Percentiles rank a stretch among this genome's conserved stretches.
phyloP scores from a whole-genome alignment of 306 rosid genomes.

The Morella rubra region DNA sequence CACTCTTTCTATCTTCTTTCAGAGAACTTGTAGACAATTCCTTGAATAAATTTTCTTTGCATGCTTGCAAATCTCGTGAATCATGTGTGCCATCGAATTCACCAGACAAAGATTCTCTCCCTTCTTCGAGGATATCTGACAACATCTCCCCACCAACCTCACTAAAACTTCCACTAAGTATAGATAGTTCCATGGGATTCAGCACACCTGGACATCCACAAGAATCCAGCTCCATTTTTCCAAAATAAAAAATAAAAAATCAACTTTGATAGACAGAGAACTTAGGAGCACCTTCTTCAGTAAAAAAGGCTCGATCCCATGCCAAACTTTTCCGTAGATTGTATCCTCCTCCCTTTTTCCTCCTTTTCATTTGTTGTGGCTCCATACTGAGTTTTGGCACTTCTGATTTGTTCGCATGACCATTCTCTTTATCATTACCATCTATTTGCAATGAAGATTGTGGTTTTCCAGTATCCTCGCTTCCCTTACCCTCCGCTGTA shows the following conservation, averaged over 20 bases:
- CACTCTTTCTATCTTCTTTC: constrained; percentile 16
- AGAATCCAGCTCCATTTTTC: background rate
- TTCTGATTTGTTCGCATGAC: constrained; percentile 43
- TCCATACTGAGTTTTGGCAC: constrained; percentile 51
- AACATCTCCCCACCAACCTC: constrained; percentile 36
- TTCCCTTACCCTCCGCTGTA: constrained; percentile 31
- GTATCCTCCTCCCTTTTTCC: constrained; percentile 69
- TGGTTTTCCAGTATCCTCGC: constrained; percentile 22
- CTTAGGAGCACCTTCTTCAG: constrained; percentile 62
- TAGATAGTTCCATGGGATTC: constrained; percentile 73
- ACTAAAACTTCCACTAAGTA: constrained; percentile 57
- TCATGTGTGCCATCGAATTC: constrained; percentile 11
- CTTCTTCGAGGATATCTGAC: constrained; percentile 61
- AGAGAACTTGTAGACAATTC: constrained; percentile 35
- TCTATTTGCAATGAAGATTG: constrained; percentile 24
- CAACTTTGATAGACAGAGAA: background rate
- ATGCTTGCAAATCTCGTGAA: constrained; percentile 33
- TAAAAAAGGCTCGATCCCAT: constrained; percentile 90
- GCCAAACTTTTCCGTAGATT: constrained; percentile 93
- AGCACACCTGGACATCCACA: constrained; percentile 57
- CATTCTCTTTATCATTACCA: constrained; percentile 41
- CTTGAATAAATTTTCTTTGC: constrained; percentile 54
- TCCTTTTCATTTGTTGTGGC: constrained; percentile 79
- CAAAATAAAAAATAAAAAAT: constrained; percentile 2
- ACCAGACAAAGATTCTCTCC: constrained; percentile 7